These are phyloP conservation scores for Myochromella boudieri DNA, from an alignment of 768 basidiomycete genomes.

Conservation along the genomic window DNA sequence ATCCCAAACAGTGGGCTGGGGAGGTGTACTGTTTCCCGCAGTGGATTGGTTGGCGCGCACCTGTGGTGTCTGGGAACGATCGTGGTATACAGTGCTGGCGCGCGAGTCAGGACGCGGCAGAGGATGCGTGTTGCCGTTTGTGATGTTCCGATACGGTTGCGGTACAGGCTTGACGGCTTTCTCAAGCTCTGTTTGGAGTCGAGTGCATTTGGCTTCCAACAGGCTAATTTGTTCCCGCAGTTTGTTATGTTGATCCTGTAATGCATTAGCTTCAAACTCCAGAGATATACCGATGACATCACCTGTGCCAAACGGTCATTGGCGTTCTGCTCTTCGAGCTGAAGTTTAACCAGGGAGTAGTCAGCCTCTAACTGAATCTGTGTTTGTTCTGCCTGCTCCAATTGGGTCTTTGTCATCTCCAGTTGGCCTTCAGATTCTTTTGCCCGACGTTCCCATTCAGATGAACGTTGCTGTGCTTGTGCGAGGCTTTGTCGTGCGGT, in stretches of 20 bases:
- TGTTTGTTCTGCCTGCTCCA: constrained; percentile 68
- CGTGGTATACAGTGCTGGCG: constrained; percentile 59
- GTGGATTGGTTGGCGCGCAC: constrained; percentile 31
- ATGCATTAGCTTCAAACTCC: constrained; percentile 5
- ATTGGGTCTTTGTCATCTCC: constrained; percentile 54
- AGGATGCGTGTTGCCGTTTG: constrained; percentile 43
- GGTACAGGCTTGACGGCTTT: constrained; percentile 35
- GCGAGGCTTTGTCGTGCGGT: constrained; percentile 62
- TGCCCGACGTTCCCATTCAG: constrained; percentile 81
- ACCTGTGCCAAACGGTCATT: constrained; percentile 71
- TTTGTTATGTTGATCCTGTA: constrained; percentile 70
- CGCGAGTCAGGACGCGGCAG: constrained; percentile 75
- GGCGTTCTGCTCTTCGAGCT: constrained; percentile 76
- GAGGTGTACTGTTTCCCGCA: constrained; percentile 47
- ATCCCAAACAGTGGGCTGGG: constrained; percentile 64
- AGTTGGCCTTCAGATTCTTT: constrained; percentile 68
- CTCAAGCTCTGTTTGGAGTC: constrained; percentile 59
- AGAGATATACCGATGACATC: constrained; percentile 8
- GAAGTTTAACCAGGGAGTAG: constrained; percentile 61
- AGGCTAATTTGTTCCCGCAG: constrained; percentile 63
- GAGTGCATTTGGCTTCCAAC: constrained; percentile 59
- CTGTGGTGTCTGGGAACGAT: constrained; percentile 52
- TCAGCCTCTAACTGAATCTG: constrained; percentile 71
- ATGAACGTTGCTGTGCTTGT: constrained; percentile 74
- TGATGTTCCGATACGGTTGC: constrained; percentile 36